These are phyloP conservation scores for Backusella morwellensis DNA, from an alignment of 192 early-diverging fungal genomes.

Conservation along the genomic window DNA sequence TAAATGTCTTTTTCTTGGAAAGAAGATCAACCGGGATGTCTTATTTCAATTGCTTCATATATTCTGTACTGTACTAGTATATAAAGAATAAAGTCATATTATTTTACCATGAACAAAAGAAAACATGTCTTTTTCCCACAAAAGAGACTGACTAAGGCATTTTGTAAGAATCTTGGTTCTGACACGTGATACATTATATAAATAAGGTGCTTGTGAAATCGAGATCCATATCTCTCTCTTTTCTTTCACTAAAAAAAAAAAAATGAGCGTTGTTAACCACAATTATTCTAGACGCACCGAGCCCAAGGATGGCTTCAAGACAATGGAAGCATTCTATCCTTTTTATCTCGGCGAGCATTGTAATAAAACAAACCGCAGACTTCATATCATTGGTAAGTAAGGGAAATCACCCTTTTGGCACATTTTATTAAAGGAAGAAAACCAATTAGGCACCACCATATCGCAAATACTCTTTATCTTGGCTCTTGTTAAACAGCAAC, in stretches of 20 bases:
- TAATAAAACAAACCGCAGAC: constrained; percentile 47
- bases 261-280: constrained; percentile 40
- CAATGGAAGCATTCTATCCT: constrained; percentile 64
- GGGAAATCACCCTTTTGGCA: constrained; percentile 10
- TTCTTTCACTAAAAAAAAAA: neutral
- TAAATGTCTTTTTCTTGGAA: too few relatives aligned
- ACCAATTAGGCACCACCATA: neutral
- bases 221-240: neutral
- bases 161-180: neutral
- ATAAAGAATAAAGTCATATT: too few relatives aligned
- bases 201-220: too few relatives aligned
- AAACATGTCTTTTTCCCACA: neutral
- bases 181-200: neutral
- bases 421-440: constrained; percentile 16
- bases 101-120: too few relatives aligned
- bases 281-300: constrained; percentile 44
- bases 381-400: constrained; percentile 52
- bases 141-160: neutral
- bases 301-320: constrained; percentile 40
- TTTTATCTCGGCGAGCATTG: constrained; percentile 66
- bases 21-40: too few relatives aligned
- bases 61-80: too few relatives aligned
- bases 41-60: too few relatives aligned
- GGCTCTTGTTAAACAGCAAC: constrained; percentile 21
- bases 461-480: constrained; percentile 25